These are phyloP conservation scores for Fusarium palustre DNA, from an alignment of 2,329 filamentous ascomycete species.

Conservation along the genomic window DNA sequence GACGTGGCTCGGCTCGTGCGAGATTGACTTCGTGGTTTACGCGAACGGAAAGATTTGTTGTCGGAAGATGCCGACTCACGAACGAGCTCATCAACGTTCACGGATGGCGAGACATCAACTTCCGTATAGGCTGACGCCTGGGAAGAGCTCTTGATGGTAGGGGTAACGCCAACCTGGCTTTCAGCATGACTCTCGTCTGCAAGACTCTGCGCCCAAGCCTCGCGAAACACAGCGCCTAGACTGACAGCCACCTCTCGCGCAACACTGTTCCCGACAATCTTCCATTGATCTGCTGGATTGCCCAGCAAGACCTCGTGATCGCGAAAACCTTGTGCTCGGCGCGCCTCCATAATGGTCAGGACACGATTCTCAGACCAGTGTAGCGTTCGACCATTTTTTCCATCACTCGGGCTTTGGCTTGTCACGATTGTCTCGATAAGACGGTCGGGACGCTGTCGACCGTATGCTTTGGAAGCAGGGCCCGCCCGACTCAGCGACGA, in stretches of 20 bases:
- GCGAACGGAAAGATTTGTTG: not conserved
- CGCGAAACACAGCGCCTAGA: conserved; percentile 71
- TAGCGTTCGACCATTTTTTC: conserved; percentile 64
- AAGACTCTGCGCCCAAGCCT: conserved; percentile 59
- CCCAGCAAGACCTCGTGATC: conserved; percentile 79
- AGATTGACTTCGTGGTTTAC: conserved; percentile 16
- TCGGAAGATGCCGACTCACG: conserved; percentile 15
- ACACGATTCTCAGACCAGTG: conserved; percentile 75
- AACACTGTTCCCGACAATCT: conserved; percentile 81
- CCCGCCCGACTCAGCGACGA: conserved; percentile 53
- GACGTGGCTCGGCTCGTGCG: conserved; percentile 3
- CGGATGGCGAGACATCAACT: conserved; percentile 22
- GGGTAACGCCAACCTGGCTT: not conserved
- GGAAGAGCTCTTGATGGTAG: not conserved
- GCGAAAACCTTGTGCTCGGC: conserved; percentile 76
- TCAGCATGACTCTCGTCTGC: conserved; percentile 25
- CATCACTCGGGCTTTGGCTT: conserved; percentile 60
- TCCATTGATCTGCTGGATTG: conserved; percentile 64
- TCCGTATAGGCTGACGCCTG: conserved; percentile 1
- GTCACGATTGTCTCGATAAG: conserved; percentile 76
- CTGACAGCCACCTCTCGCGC: conserved; percentile 74
- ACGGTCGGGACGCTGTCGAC: conserved; percentile 62
- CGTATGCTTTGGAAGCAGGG: conserved; percentile 59
- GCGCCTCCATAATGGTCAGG: conserved; percentile 73
- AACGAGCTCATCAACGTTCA: conserved; percentile 14